phyloP scores from a whole-genome alignment of 352 stramenopile species.

The Phytophthora tentaculata region DNA sequence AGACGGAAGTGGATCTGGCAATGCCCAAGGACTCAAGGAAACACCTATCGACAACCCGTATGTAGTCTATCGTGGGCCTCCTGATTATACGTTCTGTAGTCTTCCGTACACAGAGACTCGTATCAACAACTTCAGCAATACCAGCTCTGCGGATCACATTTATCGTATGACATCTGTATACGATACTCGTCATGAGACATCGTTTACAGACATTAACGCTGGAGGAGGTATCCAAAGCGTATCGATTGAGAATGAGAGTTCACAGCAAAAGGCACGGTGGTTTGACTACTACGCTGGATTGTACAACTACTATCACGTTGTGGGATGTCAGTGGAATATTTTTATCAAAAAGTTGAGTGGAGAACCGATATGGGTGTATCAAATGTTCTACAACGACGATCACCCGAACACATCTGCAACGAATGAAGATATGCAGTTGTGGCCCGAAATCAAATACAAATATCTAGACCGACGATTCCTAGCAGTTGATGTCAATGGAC shows the following conservation, averaged over 20 bases:
- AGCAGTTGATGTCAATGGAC: background rate
- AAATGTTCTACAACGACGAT: background rate
- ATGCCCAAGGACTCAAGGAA: background rate
- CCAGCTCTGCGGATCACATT: background rate
- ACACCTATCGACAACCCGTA: background rate
- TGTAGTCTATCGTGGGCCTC: background rate
- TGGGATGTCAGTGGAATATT: background rate
- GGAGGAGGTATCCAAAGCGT: too few species aligned
- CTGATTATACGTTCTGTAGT: background rate
- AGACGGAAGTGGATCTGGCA: background rate
- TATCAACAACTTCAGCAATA: background rate
- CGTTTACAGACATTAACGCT: background rate
- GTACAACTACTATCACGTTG: conserved; percentile 2
- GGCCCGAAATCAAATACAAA: background rate
- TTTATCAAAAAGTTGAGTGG: background rate
- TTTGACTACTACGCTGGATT: background rate
- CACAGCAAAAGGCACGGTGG: background rate
- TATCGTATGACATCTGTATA: background rate
- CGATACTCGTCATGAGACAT: background rate
- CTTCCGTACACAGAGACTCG: background rate
- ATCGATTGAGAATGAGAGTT: too few species aligned
- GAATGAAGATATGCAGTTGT: background rate
- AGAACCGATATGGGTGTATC: background rate
- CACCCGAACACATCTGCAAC: background rate
- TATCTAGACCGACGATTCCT: background rate